Base-by-base conservation (phyloP, 345 rosid genomes). In the Orychophragmus violaceus region DNA sequence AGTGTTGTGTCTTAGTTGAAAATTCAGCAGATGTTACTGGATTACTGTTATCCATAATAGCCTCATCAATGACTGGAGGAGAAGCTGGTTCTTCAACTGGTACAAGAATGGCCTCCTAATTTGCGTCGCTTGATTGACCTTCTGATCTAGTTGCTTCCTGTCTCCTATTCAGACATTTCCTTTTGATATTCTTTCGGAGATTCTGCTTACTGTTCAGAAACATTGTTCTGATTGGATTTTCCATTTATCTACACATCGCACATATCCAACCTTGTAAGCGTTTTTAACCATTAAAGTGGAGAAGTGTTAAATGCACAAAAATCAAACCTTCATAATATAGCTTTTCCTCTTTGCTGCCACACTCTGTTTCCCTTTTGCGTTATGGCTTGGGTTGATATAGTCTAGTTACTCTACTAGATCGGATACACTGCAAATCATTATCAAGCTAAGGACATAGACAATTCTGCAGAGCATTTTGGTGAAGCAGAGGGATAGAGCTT, bases 321-420 rank as follows among this genome's bases (percentile, higher is more conserved):
- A n/a, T 21, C 41, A 50, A 79, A 94, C 99, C 96, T 90, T 90
- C 53, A 83, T 52, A 55, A 79, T 75, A 60, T 83, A 83, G 78
- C 64, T 81, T 77, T 81, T 90, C 79, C 89, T 88, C 85, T 79
- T 90, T 41, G 77, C 77, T 46, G 89, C 81, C 22, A 71, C 65
- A 23, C 74, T 74, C 62, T 80, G 91, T 77, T 88, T 85, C 35
- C 85, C 95, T 74, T 90, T 90, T 68, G 81, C 80, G 72, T 80
- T 88, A 61, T 83, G 85, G 73, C 84, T 88, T 70, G 96, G 97
- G 80, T 84, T 90, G 60, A 94, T 94, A 72, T 88, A 94, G 82
- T 94, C 97, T 19, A 94, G 95, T n/a, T n/a, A n/a, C n/a, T n/a
- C n/a, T n/a, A n/a, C n/a, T 70, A 94, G 83, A 76, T 94, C 99